Percentiles rank a stretch among this genome's conserved stretches.
Evolutionary conservation across 768 basidiomycete genomes (phyloP).

Genomic region (Lenzites betulinus): DNA sequence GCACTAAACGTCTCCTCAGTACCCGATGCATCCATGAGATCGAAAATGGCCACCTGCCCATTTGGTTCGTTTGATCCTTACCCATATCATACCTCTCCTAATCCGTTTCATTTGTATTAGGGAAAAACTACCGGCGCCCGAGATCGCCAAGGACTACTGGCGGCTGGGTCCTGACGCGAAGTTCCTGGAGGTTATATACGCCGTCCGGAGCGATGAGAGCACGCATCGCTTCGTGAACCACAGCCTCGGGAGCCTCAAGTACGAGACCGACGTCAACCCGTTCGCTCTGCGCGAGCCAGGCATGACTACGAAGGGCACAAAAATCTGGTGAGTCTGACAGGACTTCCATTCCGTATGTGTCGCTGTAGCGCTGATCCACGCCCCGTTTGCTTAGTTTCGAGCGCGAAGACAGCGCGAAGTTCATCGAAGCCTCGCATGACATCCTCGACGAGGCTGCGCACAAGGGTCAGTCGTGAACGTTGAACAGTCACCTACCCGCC

Average conservation of each 20-base stretch:
- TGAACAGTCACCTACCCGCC: too few relatives aligned
- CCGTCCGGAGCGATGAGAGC: conserved; percentile 90
- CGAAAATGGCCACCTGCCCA: conserved; percentile 76
- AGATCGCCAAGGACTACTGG: conserved; percentile 97
- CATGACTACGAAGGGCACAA: conserved; percentile 80
- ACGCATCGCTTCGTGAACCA: conserved; percentile 97
- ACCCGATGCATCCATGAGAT: conserved; percentile 84
- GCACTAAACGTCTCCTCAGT: conserved; percentile 38
- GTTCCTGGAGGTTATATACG: conserved; percentile 86
- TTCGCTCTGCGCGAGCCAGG: conserved; percentile 88
- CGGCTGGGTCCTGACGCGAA: conserved; percentile 71
- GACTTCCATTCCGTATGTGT: neutral
- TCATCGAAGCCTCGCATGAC: conserved; percentile 61
- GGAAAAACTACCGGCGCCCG: conserved; percentile 73
- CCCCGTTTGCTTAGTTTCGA: conserved; percentile 51
- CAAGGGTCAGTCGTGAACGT: neutral
- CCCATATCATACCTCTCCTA: too few relatives aligned
- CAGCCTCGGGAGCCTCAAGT: conserved; percentile 84
- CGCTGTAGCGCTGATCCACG: neutral
- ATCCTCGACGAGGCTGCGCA: conserved; percentile 41
- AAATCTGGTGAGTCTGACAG: conserved; percentile 52
- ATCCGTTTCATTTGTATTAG: conserved; percentile 65
- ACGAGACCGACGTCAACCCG: conserved; percentile 80
- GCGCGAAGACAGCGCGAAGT: conserved; percentile 64
- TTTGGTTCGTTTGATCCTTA: conserved; percentile 69